Conservation (phyloP, 352 stramenopile species). For the Phytophthora ohioensis region DNA sequence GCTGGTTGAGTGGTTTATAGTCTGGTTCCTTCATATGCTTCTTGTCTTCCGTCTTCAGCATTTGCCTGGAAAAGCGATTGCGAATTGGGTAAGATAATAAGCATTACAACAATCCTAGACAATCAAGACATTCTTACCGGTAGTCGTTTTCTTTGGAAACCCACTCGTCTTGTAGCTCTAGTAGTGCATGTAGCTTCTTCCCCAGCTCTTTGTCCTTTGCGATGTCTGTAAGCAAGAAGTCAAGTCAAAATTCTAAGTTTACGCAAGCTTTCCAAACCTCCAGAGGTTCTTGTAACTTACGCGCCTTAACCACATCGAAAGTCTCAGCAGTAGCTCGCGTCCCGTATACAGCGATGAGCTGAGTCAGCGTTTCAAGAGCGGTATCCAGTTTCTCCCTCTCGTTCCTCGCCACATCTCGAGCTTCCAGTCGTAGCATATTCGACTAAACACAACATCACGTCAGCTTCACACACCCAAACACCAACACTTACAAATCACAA, state of each 20-base stretch:
- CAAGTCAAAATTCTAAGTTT: background rate
- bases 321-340: conserved; percentile 42
- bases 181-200: conserved; percentile 54
- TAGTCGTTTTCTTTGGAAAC: conserved; percentile 90
- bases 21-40: conserved; percentile 84
- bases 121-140: conserved; percentile 39
- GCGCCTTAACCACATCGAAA: conserved; percentile 66
- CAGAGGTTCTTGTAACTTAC: conserved; percentile 31
- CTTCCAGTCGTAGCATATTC: conserved; percentile 88
- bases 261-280: background rate
- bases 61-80: conserved; percentile 58
- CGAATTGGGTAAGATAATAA: too few relatives aligned
- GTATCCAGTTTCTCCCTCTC: conserved; percentile 72
- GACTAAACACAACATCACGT: conserved; percentile 47
- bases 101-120: too few relatives aligned
- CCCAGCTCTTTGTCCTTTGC: conserved; percentile 66
- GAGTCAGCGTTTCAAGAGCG: conserved; percentile 36
- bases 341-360: conserved; percentile 53
- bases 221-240: conserved; percentile 45
- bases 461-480: background rate
- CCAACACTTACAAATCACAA: background rate
- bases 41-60: conserved; percentile 92
- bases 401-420: conserved; percentile 64
- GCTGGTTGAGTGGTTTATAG: conserved; percentile 73
- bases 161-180: conserved; percentile 80